Conservation (phyloP, 1,284 basidiomycete species). For the Mixia osmundae region DNA sequence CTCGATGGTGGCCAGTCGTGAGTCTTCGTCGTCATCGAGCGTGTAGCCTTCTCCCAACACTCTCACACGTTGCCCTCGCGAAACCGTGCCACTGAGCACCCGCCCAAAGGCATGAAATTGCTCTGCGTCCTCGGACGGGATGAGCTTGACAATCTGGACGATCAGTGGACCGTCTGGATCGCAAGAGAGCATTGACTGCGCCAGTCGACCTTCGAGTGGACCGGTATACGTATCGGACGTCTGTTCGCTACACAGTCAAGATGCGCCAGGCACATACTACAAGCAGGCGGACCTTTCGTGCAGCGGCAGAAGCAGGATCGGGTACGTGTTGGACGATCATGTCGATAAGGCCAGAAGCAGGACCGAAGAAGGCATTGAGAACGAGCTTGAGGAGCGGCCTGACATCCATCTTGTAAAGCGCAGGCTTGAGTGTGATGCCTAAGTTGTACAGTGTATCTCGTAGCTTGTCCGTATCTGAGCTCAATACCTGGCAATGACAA, state of each 20-base stretch:
- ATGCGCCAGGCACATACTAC: constrained; percentile 1
- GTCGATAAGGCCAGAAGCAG: constrained; percentile 62
- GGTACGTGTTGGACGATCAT: constrained; percentile 77
- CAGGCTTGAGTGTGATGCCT: constrained; percentile 66
- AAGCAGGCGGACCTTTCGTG: constrained; percentile 35
- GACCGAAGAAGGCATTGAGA: constrained; percentile 82
- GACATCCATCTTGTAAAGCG: constrained; percentile 96
- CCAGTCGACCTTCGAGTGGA: constrained; percentile 53
- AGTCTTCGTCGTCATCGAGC: constrained; percentile 94
- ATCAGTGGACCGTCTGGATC: constrained; percentile 68
- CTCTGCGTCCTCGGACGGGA: constrained; percentile 82
- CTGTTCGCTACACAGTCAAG: no score
- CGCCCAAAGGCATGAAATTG: constrained; percentile 90
- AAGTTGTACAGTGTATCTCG: constrained; percentile 55
- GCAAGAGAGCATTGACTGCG: constrained; percentile 53
- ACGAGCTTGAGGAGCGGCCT: constrained; percentile 81
- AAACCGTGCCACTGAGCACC: constrained; percentile 72
- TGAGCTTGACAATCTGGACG: constrained; percentile 79
- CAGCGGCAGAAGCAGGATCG: constrained; percentile 46
- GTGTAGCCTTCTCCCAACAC: constrained; percentile 96
- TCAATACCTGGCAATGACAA: constrained; percentile 40
- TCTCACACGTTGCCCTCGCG: constrained; percentile 61
- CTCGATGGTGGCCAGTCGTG: constrained; percentile 66
- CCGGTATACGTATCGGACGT: constrained; percentile 72
- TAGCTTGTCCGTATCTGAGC: constrained; percentile 64